Conservation (phyloP, 2,329 filamentous ascomycete species). For the Taxawa tesnikishii region DNA sequence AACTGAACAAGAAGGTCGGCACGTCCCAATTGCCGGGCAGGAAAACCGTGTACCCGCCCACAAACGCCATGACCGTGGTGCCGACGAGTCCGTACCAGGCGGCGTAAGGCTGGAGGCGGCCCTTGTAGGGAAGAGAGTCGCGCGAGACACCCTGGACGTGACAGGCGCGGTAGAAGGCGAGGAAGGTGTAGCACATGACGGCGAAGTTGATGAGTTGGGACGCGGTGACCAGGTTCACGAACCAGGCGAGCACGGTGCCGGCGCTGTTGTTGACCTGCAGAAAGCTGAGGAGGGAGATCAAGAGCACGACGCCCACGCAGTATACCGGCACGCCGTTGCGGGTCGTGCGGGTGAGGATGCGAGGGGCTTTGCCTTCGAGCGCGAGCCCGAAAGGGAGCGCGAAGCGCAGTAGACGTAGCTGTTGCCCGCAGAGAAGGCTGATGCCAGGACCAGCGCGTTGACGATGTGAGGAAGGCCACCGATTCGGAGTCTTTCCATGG, state of each 20-base stretch:
- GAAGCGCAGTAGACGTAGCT: constrained; percentile 57
- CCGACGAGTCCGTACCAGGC: constrained; percentile 54
- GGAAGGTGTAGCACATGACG: constrained; percentile 57
- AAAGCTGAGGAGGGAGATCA: constrained; percentile 60
- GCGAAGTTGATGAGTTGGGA: constrained; percentile 64
- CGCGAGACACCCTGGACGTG: constrained; percentile 57
- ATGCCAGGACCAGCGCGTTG: constrained; percentile 59
- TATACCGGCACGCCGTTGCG: constrained; percentile 59
- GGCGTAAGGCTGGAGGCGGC: constrained; percentile 56
- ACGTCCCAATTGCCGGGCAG: constrained; percentile 55
- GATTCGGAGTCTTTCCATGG: constrained; percentile 56
- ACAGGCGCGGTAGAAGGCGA: constrained; percentile 59
- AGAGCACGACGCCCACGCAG: constrained; percentile 53
- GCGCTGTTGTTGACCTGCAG: constrained; percentile 56
- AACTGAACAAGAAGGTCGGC: constrained; percentile 59
- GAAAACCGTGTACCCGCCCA: constrained; percentile 67
- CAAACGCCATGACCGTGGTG: constrained; percentile 59
- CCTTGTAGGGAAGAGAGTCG: constrained; percentile 56
- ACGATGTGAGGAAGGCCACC: constrained; percentile 55
- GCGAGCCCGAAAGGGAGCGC: constrained; percentile 57
- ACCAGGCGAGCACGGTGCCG: constrained; percentile 59
- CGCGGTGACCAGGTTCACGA: constrained; percentile 59
- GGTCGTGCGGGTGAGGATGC: constrained; percentile 48
- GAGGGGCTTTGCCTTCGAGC: constrained; percentile 54
- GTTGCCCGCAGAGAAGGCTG: constrained; percentile 58